Evolutionary conservation across 2,329 filamentous ascomycete species (phyloP).

Genomic region (Xylaria digitata): DNA sequence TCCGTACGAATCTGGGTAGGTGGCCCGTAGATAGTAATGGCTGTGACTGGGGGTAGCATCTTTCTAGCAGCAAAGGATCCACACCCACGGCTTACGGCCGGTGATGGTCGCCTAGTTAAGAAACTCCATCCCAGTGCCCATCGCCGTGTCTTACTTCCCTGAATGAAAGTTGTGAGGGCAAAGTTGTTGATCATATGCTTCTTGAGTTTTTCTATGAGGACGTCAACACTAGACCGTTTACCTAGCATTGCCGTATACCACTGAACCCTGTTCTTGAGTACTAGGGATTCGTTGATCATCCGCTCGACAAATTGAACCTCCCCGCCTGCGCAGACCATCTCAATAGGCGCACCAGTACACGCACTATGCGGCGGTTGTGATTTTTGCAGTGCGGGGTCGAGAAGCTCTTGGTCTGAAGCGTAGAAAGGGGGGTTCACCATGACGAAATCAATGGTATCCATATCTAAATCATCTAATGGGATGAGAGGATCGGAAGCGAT

Average conservation of each 20-base stretch:
- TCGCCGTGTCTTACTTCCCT: slow-evolving; percentile 80
- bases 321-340: slow-evolving; percentile 87
- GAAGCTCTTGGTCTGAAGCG: slow-evolving; percentile 75
- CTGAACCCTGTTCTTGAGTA: slow-evolving; percentile 68
- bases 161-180: slow-evolving; percentile 82
- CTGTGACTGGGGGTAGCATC: slow-evolving; percentile 58
- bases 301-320: slow-evolving; percentile 79
- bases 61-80: slow-evolving; percentile 55
- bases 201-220: slow-evolving; percentile 69
- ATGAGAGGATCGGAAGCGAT: slow-evolving; percentile 67
- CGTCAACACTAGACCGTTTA: slow-evolving; percentile 76
- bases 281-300: slow-evolving; percentile 76
- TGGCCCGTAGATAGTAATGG: slow-evolving; percentile 53
- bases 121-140: slow-evolving; percentile 96
- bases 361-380: slow-evolving; percentile 74
- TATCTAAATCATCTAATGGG: slow-evolving; percentile 66
- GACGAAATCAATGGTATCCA: slow-evolving; percentile 75
- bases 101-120: slow-evolving; percentile 69
- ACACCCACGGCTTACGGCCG: slow-evolving; percentile 56
- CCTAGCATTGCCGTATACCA: slow-evolving; percentile 97
- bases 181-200: slow-evolving; percentile 76
- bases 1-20: slow-evolving; percentile 45
- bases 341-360: slow-evolving; percentile 79
- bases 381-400: slow-evolving; percentile 73
- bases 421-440: slow-evolving; percentile 99